Evolutionary conservation across 192 early-diverging fungal species (phyloP).

Genomic region (Umbelopsis vinacea): DNA sequence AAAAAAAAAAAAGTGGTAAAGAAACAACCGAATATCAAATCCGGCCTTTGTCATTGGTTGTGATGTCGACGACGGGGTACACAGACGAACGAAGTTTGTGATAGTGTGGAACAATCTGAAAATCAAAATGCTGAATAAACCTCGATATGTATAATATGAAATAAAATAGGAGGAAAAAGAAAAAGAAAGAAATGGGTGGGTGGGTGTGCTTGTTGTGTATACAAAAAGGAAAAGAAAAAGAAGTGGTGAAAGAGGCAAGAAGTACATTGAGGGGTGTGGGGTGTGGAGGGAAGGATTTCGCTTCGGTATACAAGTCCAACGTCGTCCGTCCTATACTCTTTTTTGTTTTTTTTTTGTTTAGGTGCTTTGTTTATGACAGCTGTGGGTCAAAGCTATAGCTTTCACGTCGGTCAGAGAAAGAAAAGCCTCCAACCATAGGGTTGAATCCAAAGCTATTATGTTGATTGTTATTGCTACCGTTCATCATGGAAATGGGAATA

Average conservation of each 20-base stretch:
- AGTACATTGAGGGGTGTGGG: neutral
- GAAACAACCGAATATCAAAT: neutral
- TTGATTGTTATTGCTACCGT: constrained; percentile 8
- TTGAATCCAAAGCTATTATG: constrained; percentile 25
- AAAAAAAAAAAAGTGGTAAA: neutral
- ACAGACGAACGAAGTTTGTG: neutral
- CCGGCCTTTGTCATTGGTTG: neutral
- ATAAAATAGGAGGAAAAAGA: neutral
- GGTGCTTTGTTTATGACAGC: constrained; percentile 27
- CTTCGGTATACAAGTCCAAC: neutral
- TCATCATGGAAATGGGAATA: constrained; percentile 24
- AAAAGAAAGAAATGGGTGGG: neutral
- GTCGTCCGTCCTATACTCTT: too few species aligned
- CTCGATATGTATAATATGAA: neutral
- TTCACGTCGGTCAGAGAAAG: constrained; percentile 25
- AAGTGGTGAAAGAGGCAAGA: constrained; percentile 17
- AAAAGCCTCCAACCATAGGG: constrained; percentile 23
- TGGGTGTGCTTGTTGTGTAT: neutral
- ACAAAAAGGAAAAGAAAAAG: constrained; percentile 4
- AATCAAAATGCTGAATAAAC: neutral
- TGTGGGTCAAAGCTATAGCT: constrained; percentile 31
- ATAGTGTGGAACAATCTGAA: constrained; percentile 2
- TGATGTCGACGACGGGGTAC: too few species aligned
- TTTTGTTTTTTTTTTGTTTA: neutral
- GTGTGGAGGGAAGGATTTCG: neutral